Evolutionary conservation across 257 asterid species (phyloP), one percentile per base, ranked within the genome.

Genomic region (Craterostigma plantagineum): DNA sequence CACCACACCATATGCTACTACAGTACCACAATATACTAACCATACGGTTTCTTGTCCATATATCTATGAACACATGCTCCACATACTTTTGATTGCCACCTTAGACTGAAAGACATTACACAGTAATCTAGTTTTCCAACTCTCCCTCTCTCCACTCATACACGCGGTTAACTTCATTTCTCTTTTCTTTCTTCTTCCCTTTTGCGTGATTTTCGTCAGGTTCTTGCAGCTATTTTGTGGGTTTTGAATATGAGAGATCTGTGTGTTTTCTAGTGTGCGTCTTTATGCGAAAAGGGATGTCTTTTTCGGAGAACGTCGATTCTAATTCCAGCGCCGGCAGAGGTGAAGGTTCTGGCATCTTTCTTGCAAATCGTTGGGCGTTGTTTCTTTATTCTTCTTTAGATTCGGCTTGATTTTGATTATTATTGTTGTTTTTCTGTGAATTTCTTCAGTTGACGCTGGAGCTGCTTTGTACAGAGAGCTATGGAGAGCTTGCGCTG

Each of bases 401-500:
- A n/a, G 18, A 11, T 41, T 41, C 2, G 49, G 12, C 11, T 30
- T 46, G 39, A 7, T 9, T 17, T 12, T 6, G 14, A 14, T n/a
- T 45, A 13, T 39, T 39, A 27, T 38, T 1, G 10, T 23, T 13
- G 16, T 30, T 43, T 47, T 48, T n/a, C 11, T 35, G 4, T 44
- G 16, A 42, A 10, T 41, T 43, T 34, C 27, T n/a, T 41, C 30
- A 72, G 97, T 59, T 38, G 93, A 82, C 65, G 78, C 78, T 46
- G 95, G 76, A 62, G 52, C 57, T 23, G 95, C 97, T 57, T 59
- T 87, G 36, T 87, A 76, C 65, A 65, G 72, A 48, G 98, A 82
- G 74, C 79, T 87, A 16, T 87, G 98, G 98, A 73, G 63, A 55
- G 92, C 95, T 11, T 87, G 98, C 52, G 98, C 98, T 33, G 98